Conservation (phyloP, 2,329 filamentous ascomycete species). For the Diplodia intermedia region DNA sequence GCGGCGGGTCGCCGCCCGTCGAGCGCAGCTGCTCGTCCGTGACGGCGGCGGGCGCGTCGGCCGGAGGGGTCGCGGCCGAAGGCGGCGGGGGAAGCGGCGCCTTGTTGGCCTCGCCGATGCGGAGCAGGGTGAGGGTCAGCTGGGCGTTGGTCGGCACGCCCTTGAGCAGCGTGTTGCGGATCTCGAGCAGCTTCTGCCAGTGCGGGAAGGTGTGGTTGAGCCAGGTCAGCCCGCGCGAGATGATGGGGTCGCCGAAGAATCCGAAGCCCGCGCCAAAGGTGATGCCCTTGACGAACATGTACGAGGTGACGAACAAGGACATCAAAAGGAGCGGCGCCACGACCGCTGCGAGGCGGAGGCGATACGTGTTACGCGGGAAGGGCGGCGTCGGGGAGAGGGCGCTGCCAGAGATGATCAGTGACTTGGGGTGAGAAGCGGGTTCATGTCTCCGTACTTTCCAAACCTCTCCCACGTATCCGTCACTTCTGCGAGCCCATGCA, state of each 20-base stretch:
- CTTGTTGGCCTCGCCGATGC: slow-evolving; percentile 81
- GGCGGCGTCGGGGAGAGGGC: slow-evolving; percentile 58
- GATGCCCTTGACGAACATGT: slow-evolving; percentile 65
- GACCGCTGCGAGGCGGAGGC: slow-evolving; percentile 55
- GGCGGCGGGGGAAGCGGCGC: slow-evolving; percentile 73
- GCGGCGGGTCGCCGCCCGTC: slow-evolving; percentile 60
- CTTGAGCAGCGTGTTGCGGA: slow-evolving; percentile 71
- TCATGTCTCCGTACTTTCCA: slow-evolving; percentile 55
- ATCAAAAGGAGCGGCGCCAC: slow-evolving; percentile 53
- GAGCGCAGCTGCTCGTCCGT: slow-evolving; percentile 59
- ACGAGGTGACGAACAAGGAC: slow-evolving; percentile 56
- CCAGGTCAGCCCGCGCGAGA: slow-evolving; percentile 64
- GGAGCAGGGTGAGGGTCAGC: slow-evolving; percentile 78
- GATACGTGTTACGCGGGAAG: slow-evolving; percentile 54
- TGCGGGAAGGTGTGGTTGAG: slow-evolving; percentile 69
- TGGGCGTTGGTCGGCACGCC: slow-evolving; percentile 88
- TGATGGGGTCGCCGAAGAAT: slow-evolving; percentile 81
- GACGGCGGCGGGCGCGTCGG: slow-evolving; percentile 59
- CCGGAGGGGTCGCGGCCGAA: slow-evolving; percentile 51
- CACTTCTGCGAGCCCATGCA: slow-evolving; percentile 68
- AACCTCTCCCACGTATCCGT: slow-evolving; percentile 70
- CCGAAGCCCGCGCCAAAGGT: slow-evolving; percentile 73
- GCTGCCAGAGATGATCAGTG: slow-evolving; percentile 35
- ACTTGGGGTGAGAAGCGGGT: too few relatives aligned
- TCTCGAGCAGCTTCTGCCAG: slow-evolving; percentile 77